A percentile compares a stretch with the other conserved stretches of the same genome.
These are phyloP conservation scores for Truncatella angustata DNA, from an alignment of 2,329 filamentous ascomycete species.

Conservation along the genomic window DNA sequence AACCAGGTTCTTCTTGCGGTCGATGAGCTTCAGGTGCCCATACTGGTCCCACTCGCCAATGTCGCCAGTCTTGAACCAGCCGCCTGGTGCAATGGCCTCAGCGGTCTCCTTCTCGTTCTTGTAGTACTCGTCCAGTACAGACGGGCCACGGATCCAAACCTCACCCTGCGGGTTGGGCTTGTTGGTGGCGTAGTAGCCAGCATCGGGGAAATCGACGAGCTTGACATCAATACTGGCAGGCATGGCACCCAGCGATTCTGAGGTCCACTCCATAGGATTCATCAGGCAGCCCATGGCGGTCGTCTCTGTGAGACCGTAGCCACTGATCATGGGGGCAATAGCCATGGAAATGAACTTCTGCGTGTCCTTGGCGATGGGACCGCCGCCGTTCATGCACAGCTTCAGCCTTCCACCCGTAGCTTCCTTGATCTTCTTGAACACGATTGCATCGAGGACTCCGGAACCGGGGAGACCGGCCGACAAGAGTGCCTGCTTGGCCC, in stretches of 20 bases:
- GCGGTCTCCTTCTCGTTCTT: constrained; percentile 75
- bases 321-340: constrained; percentile 85
- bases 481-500: constrained; percentile 51
- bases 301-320: constrained; percentile 86
- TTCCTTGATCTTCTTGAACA: constrained; percentile 91
- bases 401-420: constrained; percentile 80
- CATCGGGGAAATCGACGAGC: constrained; percentile 81
- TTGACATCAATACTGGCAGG: constrained; percentile 76
- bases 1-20: constrained; percentile 87
- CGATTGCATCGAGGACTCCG: constrained; percentile 70
- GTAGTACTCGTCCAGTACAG: constrained; percentile 72
- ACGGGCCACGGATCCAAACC: constrained; percentile 79
- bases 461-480: constrained; percentile 60
- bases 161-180: constrained; percentile 78
- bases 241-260: constrained; percentile 69
- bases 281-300: constrained; percentile 71
- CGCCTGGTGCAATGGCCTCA: constrained; percentile 66
- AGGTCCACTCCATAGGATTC: constrained; percentile 78
- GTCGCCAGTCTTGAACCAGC: constrained; percentile 88
- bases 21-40: constrained; percentile 74
- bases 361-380: constrained; percentile 80
- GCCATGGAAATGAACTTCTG: constrained; percentile 86
- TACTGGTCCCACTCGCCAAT: constrained; percentile 74
- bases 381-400: constrained; percentile 83
- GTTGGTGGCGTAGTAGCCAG: constrained; percentile 75